Base-by-base conservation (phyloP, 768 basidiomycete genomes). In the Cubamyces sp. region DNA sequence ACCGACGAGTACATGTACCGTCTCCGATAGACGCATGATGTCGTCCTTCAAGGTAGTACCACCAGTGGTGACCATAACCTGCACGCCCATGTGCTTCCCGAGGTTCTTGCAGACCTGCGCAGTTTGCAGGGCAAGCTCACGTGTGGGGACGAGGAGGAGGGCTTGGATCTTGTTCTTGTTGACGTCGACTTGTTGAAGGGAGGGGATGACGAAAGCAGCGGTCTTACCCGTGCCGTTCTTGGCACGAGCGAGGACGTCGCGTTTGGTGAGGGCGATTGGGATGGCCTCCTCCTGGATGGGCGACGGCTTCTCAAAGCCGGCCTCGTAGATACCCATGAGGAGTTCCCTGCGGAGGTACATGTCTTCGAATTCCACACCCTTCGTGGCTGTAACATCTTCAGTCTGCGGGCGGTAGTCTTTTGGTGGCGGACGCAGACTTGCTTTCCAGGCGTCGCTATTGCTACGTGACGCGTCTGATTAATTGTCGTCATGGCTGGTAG, bases 211-310 rank as follows among this genome's bases (percentile, higher is more conserved):
- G 82, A 98, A 99, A 23, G 96, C 97, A 41, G 96, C 96, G 23
- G 96, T 99, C 82, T 99, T 94, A 66, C 96, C 96, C 3, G 96
- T 99, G 66, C 96, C 92, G 71, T 95, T 94, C 84, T 96, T 96
- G 58, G 95, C 94, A 66, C 94, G 92, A 43, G 94, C 94, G 67
- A 96, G 91, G 74, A 98, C 77, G 79, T 99, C 96, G 73, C 96
- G 89, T 70, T 90, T 91, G 58, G 91, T 87, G 71, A 98, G 87
- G 41, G 96, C 95, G 69, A 94, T 87, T 57, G 96, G 96, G 70
- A 98, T 98, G 55, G 96, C 92, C 80, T 97, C 93, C 85, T 99
- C 96, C 82, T 99, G 96, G 77, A 99, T 98, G 64, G 96, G 96
- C 25, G 94, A 96, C 45, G 96, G 96, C 68, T 83, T 88, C 78